A percentile compares a stretch with the other conserved stretches of the same genome.
Conservation (phyloP, 768 basidiomycete genomes). For the Kwoniella sp. region DNA sequence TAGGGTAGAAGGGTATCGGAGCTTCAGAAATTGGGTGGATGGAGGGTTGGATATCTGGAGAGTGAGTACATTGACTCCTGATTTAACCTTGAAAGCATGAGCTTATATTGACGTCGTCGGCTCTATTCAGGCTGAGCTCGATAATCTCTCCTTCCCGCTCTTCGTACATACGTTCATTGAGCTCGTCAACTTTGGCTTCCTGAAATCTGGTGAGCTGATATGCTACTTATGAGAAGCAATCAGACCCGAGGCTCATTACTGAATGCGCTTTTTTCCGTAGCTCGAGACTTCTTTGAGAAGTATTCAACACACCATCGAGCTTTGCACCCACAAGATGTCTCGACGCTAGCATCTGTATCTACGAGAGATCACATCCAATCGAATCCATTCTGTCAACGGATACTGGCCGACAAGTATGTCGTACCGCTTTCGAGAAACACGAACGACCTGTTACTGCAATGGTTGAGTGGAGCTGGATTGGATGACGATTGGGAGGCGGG, state of each 20-base stretch:
- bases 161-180: slow-evolving; percentile 98
- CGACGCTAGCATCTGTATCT: slow-evolving; percentile 76
- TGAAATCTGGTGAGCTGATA: slow-evolving; percentile 75
- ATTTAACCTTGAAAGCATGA: no score
- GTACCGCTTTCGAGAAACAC: slow-evolving; percentile 88
- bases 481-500: slow-evolving; percentile 77
- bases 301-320: slow-evolving; percentile 71
- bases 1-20: slow-evolving; percentile 51
- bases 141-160: slow-evolving; percentile 90
- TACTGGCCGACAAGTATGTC: slow-evolving; percentile 81
- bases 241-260: not conserved
- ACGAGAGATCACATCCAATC: slow-evolving; percentile 81
- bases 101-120: not conserved
- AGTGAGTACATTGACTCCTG: slow-evolving; percentile 33
- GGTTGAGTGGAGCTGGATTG: slow-evolving; percentile 80
- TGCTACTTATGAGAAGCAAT: not conserved
- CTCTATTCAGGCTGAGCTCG: slow-evolving; percentile 87
- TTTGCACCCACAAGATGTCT: slow-evolving; percentile 69
- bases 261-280: slow-evolving; percentile 62
- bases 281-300: slow-evolving; percentile 70
- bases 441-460: slow-evolving; percentile 87
- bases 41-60: slow-evolving; percentile 56
- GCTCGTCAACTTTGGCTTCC: slow-evolving; percentile 84
- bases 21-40: slow-evolving; percentile 55
- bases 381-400: slow-evolving; percentile 79